These are phyloP conservation scores for Saccharomycopsis javanensis DNA, from an alignment of 805 yeast species.

Conservation along the genomic window DNA sequence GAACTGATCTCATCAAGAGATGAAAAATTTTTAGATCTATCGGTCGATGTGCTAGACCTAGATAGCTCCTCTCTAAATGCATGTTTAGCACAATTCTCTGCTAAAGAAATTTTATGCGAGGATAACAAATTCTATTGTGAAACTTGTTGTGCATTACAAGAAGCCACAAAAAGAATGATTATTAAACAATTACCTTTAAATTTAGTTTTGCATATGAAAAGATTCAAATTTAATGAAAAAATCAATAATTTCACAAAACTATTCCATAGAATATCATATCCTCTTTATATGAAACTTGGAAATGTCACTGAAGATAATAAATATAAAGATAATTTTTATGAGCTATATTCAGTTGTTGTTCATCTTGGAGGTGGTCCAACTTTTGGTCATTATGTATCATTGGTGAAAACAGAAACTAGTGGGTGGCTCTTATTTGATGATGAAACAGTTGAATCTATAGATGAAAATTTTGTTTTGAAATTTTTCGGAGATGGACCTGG, in stretches of 20 bases:
- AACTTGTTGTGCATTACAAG: slow-evolving; percentile 80
- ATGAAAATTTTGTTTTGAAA: slow-evolving; percentile 69
- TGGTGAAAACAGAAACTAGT: slow-evolving; percentile 64
- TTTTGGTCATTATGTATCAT: slow-evolving; percentile 90
- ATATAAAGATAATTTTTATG: slow-evolving; percentile 49
- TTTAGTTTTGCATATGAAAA: slow-evolving; percentile 74
- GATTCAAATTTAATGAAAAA: slow-evolving; percentile 86
- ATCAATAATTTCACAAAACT: slow-evolving; percentile 75
- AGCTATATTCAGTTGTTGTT: slow-evolving; percentile 76
- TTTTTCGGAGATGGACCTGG: slow-evolving; percentile 87
- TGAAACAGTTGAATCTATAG: slow-evolving; percentile 85
- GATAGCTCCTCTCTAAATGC: slow-evolving; percentile 66
- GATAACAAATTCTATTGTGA: slow-evolving; percentile 92
- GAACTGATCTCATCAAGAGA: slow-evolving; percentile 73
- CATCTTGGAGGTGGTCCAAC: slow-evolving; percentile 97
- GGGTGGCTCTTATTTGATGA: slow-evolving; percentile 95
- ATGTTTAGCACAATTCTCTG: slow-evolving; percentile 72
- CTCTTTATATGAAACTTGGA: slow-evolving; percentile 59
- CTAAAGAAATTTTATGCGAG: slow-evolving; percentile 75
- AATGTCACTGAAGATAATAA: slow-evolving; percentile 48
- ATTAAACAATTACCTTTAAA: slow-evolving; percentile 68
- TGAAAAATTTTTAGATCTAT: slow-evolving; percentile 78
- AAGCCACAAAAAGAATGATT: slow-evolving; percentile 84
- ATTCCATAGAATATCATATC: slow-evolving; percentile 77
- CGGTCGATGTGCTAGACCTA: slow-evolving; percentile 58